These are phyloP conservation scores for Yamadazyma blattariae DNA, from an alignment of 1,139 yeast species.

Conservation along the genomic window DNA sequence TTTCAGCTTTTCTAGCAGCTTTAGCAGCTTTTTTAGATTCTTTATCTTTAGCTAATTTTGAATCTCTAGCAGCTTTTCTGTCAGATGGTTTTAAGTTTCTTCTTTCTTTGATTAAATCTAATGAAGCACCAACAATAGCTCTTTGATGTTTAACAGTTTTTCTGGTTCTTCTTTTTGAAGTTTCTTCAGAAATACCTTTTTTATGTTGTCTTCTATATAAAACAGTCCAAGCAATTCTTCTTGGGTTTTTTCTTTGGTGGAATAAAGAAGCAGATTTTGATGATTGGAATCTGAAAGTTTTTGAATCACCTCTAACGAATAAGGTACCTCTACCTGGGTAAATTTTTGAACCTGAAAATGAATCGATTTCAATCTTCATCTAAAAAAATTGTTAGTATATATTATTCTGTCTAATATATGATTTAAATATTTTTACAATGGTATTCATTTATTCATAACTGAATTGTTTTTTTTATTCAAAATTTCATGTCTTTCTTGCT, in stretches of 20 bases:
- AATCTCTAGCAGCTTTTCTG: constrained; percentile 97
- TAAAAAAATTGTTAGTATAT: constrained; percentile 22
- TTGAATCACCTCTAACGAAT: constrained; percentile 99
- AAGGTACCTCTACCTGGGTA: constrained; percentile 99
- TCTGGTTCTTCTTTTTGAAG: constrained; percentile 95
- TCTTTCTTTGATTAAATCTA: constrained; percentile 97
- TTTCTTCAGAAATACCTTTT: constrained; percentile 99
- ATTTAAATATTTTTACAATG: background rate
- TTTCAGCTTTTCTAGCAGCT: constrained; percentile 92
- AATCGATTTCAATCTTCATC: constrained; percentile 99
- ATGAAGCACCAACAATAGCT: constrained; percentile 99
- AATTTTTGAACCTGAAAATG: constrained; percentile 99
- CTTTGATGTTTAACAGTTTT: constrained; percentile 98
- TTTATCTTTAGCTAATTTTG: constrained; percentile 87
- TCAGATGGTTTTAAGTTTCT: constrained; percentile 94
- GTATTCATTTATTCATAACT: no score
- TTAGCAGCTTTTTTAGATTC: constrained; percentile 93
- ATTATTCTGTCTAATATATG: background rate
- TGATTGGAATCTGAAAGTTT: constrained; percentile 98
- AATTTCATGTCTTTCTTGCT: no score
- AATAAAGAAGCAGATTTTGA: constrained; percentile 97
- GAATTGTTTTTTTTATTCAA: no score
- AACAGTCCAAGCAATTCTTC: constrained; percentile 99
- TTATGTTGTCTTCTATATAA: constrained; percentile 99
- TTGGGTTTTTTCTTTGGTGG: constrained; percentile 99